Conservation (phyloP, 1,284 basidiomycete genomes). For the Polyporus tsugae region DNA sequence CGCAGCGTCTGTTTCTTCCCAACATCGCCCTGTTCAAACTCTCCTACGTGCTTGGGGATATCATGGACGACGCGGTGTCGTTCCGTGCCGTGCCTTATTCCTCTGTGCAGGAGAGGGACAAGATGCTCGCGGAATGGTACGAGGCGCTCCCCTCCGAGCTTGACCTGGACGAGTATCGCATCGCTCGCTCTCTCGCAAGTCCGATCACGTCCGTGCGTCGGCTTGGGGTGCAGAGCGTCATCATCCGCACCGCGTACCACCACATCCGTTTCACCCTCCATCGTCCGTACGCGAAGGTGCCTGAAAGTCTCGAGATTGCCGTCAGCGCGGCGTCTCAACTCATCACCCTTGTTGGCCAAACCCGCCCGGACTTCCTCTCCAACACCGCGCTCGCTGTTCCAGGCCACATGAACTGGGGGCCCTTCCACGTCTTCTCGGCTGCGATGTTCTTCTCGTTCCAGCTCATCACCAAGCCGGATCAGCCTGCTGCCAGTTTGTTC, state of each 20-base stretch:
- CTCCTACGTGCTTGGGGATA: constrained; percentile 79
- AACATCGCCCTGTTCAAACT: constrained; percentile 79
- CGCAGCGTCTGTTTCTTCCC: constrained; percentile 69
- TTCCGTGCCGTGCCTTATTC: constrained; percentile 78
- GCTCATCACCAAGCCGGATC: constrained; percentile 78
- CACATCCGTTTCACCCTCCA: constrained; percentile 86
- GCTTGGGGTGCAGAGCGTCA: constrained; percentile 78
- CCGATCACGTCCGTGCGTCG: constrained; percentile 61
- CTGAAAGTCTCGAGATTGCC: constrained; percentile 71
- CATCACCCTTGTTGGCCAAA: constrained; percentile 69
- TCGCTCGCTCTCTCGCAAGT: constrained; percentile 73
- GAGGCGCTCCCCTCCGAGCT: constrained; percentile 75
- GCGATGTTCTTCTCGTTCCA: constrained; percentile 90
- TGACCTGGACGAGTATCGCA: constrained; percentile 75
- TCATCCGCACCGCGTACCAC: constrained; percentile 76
- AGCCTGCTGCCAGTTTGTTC: constrained; percentile 76
- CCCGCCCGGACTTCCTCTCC: constrained; percentile 72
- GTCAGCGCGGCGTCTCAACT: constrained; percentile 78
- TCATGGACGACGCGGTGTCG: constrained; percentile 84
- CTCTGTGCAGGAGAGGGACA: constrained; percentile 74
- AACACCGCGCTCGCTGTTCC: constrained; percentile 74
- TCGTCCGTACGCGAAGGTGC: constrained; percentile 75
- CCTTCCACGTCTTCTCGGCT: constrained; percentile 83
- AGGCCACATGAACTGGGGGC: constrained; percentile 84
- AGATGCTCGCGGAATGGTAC: constrained; percentile 73